These are phyloP conservation scores for Stagonosporopsis cucurbitacearum DNA, from an alignment of 2,329 filamentous ascomycete species.

Conservation along the genomic window DNA sequence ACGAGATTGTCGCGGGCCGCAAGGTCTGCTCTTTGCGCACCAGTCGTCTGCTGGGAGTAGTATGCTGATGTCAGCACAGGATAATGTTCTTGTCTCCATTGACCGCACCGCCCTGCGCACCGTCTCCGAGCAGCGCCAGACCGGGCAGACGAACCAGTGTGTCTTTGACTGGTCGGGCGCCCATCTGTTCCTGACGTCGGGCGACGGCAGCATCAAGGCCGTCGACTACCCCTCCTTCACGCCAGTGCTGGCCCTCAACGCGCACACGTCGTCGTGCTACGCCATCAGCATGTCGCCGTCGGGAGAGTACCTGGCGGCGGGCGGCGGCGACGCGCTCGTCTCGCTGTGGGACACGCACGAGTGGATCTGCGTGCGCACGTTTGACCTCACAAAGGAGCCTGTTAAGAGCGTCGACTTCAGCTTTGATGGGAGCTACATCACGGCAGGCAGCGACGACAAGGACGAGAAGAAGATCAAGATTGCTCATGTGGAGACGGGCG, in stretches of 20 bases:
- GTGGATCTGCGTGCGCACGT: constrained; percentile 76
- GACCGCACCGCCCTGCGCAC: constrained; percentile 65
- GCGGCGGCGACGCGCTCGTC: constrained; percentile 77
- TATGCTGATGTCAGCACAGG: constrained; percentile 51
- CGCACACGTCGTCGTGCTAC: constrained; percentile 76
- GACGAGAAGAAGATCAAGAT: constrained; percentile 74
- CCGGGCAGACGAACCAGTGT: constrained; percentile 73
- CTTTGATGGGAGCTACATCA: constrained; percentile 77
- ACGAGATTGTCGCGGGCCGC: constrained; percentile 73
- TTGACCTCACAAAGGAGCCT: constrained; percentile 72
- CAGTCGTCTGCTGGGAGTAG: not conserved
- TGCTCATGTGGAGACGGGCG: constrained; percentile 75
- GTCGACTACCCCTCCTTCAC: constrained; percentile 57
- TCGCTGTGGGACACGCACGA: constrained; percentile 79
- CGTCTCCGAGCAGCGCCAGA: constrained; percentile 66
- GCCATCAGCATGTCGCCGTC: constrained; percentile 73
- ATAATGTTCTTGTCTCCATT: constrained; percentile 67
- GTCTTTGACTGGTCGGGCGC: constrained; percentile 75
- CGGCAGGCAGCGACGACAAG: constrained; percentile 76
- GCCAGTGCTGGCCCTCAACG: constrained; percentile 66
- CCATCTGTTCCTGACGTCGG: constrained; percentile 73
- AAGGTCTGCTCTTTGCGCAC: constrained; percentile 59
- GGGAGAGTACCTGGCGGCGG: constrained; percentile 74
- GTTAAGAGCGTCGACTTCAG: constrained; percentile 77
- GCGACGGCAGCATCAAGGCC: constrained; percentile 73